Conservation (phyloP, 169 alveolate species). For the Amoebophrya sp. region DNA sequence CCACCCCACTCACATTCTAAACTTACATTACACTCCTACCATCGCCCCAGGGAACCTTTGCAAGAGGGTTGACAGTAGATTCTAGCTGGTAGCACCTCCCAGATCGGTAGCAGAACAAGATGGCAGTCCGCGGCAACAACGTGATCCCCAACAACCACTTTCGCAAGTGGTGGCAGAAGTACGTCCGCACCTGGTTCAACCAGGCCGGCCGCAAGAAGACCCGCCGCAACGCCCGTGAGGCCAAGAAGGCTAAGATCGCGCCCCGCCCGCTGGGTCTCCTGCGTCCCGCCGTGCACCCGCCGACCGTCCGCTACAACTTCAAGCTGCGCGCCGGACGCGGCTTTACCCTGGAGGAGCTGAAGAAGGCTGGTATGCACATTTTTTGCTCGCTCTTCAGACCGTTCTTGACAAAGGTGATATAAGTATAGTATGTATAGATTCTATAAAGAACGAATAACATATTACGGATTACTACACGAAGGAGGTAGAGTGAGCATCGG, state of each 20-base stretch:
- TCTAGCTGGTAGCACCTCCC: too few relatives aligned
- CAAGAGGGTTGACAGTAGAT: too few relatives aligned
- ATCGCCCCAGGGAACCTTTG: too few relatives aligned
- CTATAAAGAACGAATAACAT: too few relatives aligned
- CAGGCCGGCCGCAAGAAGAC: constrained; percentile 91
- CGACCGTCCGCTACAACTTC: constrained; percentile 88
- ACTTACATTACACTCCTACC: too few relatives aligned
- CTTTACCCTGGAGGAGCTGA: constrained; percentile 92
- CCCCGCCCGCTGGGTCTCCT: constrained; percentile 87
- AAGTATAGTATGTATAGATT: too few relatives aligned
- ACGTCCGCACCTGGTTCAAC: constrained; percentile 93
- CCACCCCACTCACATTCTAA: too few relatives aligned
- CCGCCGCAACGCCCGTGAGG: constrained; percentile 75
- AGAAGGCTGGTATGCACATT: constrained; percentile 31
- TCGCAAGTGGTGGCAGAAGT: constrained; percentile 91
- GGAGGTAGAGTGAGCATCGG: too few relatives aligned
- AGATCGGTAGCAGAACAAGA: too few relatives aligned
- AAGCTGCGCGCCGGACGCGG: constrained; percentile 96
- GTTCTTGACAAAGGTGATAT: too few relatives aligned
- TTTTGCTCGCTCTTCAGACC: too few relatives aligned
- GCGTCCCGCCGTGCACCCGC: constrained; percentile 87
- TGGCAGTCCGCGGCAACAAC: constrained; percentile 55
- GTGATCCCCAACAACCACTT: constrained; percentile 93
- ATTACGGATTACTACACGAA: too few relatives aligned
- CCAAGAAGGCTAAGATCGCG: constrained; percentile 68